Base-by-base conservation (phyloP, 2,329 filamentous ascomycete genomes). In the Ophiostoma australiae region DNA sequence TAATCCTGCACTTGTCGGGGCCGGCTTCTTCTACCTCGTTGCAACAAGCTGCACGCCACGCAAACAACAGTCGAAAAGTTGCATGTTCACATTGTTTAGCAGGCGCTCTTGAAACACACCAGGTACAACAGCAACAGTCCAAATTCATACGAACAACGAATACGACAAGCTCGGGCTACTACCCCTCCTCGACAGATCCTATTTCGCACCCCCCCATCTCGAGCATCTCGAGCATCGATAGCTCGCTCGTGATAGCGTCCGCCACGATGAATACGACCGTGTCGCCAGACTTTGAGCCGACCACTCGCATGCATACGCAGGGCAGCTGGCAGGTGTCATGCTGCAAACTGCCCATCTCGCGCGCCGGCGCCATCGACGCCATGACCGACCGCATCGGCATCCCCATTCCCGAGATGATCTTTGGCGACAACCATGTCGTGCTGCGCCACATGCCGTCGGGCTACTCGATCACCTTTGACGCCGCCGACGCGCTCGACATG, bases 331-430 rank as follows among this genome's bases (percentile, higher is more conserved):
- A 83, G 76, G 89, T 98, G 79, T 87, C 87, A 37, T 92, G 92
- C 70, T 91, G 93, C 78, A 97, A 97, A 83, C 89, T 95, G 69
- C 95, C 95, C 73, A 99, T 99, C 80, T 91, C 96, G 76, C 97
- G 97, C 80, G 89, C 94, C 66, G 91, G 87, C 6, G 91, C 93
- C 69, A 98, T 99, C 78, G 93, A 97, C 78, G 87, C 87, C 52
- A 92, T 99, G 88, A 89, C 90, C 58, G 84, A 85, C 71, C 88
- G 87, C 73, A 85, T 99, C 70, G 89, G 90, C 39, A 97, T 99
- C 78, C 89, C 94, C 23, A 88, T 94, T 58, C 95, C 95, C 10
- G 95, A 99, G 82, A 99, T 99, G 95, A 99, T 99, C 75, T 99
- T 99, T 78, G 95, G 95, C 73, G 94, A 99, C 83, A 99, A 99